Evolutionary conservation across 441 rosid species (phyloP).

Genomic region (Erodium texanum): DNA sequence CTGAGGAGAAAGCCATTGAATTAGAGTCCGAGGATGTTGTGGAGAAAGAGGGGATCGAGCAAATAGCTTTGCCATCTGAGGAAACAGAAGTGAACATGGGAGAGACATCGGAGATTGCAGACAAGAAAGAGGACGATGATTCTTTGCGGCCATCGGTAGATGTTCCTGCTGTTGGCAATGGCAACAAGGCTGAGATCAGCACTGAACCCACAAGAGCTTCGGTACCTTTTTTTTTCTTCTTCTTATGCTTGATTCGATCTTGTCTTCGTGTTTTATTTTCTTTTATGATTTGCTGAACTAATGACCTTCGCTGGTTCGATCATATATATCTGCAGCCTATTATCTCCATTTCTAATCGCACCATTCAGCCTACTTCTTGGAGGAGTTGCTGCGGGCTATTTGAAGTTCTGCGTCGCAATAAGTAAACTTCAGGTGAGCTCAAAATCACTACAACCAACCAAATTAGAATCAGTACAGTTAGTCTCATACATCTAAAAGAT

Average conservation of each 20-base stretch:
- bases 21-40: conserved; percentile 17
- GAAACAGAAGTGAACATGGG: conserved; percentile 13
- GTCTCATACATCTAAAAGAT: too few relatives aligned
- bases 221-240: conserved; percentile 17
- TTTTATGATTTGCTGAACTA: not conserved
- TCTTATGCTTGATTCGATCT: not conserved
- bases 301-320: not conserved
- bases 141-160: conserved; percentile 9
- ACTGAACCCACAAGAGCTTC: conserved; percentile 24
- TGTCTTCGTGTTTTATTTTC: not conserved
- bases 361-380: conserved; percentile 45
- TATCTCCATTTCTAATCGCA: conserved; percentile 22
- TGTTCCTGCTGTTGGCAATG: conserved; percentile 18
- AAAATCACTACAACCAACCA: not conserved
- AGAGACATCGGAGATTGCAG: conserved; percentile 16
- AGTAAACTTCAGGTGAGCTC: conserved; percentile 29
- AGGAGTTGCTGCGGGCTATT: conserved; percentile 71
- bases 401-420: conserved; percentile 33
- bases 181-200: conserved; percentile 18
- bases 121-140: conserved; percentile 13
- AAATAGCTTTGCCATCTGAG: conserved; percentile 1
- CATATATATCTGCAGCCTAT: conserved; percentile 27
- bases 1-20: too few relatives aligned
- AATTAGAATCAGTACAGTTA: not conserved
- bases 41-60: conserved; percentile 7